Percentiles rank a stretch among this genome's conserved stretches.
Conservation (phyloP, 2,329 filamentous ascomycete species). For the Gremmenia infestans region DNA sequence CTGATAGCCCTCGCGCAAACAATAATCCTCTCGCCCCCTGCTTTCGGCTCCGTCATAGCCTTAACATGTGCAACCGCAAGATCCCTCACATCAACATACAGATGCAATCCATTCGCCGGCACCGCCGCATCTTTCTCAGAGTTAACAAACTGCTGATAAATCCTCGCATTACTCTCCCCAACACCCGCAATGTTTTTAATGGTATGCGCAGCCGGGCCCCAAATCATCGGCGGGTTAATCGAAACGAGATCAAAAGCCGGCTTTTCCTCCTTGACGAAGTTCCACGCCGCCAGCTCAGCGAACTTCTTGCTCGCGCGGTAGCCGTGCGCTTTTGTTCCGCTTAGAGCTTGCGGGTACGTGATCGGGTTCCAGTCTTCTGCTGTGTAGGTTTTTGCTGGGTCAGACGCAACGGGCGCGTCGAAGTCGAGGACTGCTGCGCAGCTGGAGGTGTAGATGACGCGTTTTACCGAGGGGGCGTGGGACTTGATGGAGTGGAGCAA, state of each 20-base stretch:
- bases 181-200: constrained; percentile 54
- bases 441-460: constrained; percentile 54
- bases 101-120: constrained; percentile 34
- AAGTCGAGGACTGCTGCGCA: constrained; percentile 26
- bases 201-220: constrained; percentile 54
- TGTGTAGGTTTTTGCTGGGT: constrained; percentile 34
- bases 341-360: constrained; percentile 38
- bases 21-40: constrained; percentile 56
- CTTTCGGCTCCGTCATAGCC: constrained; percentile 49
- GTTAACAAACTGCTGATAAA: constrained; percentile 47
- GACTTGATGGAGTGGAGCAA: constrained; percentile 66
- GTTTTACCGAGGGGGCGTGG: constrained; percentile 55
- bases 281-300: constrained; percentile 60
- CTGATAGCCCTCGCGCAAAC: constrained; percentile 51
- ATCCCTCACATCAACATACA: constrained; percentile 54
- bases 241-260: constrained; percentile 54
- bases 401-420: constrained; percentile 30
- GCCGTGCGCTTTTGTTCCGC: constrained; percentile 35
- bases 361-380: constrained; percentile 52
- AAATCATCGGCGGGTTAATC: constrained; percentile 55
- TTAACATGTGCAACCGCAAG: constrained; percentile 57
- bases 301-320: constrained; percentile 56
- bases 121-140: constrained; percentile 47
- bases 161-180: constrained; percentile 63
- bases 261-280: constrained; percentile 46